These are phyloP conservation scores for Linnemannia hyalina DNA, from an alignment of 192 early-diverging fungal species.

Conservation along the genomic window DNA sequence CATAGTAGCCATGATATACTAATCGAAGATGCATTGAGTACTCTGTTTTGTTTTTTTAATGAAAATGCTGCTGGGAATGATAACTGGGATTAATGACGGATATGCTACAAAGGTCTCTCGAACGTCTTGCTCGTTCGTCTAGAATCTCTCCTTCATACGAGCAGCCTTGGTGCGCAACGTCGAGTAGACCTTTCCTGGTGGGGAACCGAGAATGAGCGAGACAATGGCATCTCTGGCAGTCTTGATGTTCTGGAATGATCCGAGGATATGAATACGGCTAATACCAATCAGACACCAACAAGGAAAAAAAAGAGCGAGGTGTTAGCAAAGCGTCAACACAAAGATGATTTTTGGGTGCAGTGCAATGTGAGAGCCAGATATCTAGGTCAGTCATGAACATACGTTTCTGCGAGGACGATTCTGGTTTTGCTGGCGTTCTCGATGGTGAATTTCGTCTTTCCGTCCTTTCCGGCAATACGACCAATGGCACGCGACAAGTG, in stretches of 20 bases:
- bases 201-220: slow-evolving; percentile 91
- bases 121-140: slow-evolving; percentile 22
- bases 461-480: slow-evolving; percentile 97
- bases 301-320: background rate
- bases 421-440: slow-evolving; percentile 97
- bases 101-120: background rate
- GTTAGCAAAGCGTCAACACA: background rate
- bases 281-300: background rate
- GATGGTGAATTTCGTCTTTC: slow-evolving; percentile 97
- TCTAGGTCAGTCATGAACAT: slow-evolving; percentile 24
- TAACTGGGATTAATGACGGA: background rate
- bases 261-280: slow-evolving; percentile 94
- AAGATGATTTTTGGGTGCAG: background rate
- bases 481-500: slow-evolving; percentile 98
- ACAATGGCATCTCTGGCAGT: slow-evolving; percentile 95
- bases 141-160: slow-evolving; percentile 97
- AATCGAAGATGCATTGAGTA: background rate
- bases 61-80: slow-evolving; percentile 4
- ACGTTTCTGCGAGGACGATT: slow-evolving; percentile 96
- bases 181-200: slow-evolving; percentile 97
- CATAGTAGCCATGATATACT: background rate
- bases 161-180: slow-evolving; percentile 88
- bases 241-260: slow-evolving; percentile 97
- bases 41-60: background rate
- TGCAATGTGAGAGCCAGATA: too few relatives aligned